phyloP scores from a whole-genome alignment of 106 monocot species.

The Allium fistulosum region DNA sequence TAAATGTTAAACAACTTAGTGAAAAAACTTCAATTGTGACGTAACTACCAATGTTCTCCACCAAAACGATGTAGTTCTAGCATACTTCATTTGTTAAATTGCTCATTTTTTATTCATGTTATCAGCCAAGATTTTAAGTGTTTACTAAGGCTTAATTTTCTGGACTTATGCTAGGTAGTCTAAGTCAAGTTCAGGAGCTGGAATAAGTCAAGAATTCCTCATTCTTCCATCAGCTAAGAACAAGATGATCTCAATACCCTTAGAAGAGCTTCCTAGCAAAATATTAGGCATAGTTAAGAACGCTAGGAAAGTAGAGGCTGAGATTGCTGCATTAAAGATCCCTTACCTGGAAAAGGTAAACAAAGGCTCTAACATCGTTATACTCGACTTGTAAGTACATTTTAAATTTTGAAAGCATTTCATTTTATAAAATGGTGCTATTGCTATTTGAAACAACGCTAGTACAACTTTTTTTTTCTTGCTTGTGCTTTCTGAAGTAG shows the following conservation, averaged over 20 bases:
- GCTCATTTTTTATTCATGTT: too few relatives aligned
- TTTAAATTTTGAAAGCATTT: neutral
- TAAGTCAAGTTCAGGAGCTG: slow-evolving; percentile 73
- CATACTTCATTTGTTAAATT: neutral
- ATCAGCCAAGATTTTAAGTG: too few relatives aligned
- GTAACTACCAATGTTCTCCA: slow-evolving; percentile 26
- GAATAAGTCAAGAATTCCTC: slow-evolving; percentile 71
- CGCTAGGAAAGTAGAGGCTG: slow-evolving; percentile 74
- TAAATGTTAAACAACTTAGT: neutral
- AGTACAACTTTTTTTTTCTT: too few relatives aligned
- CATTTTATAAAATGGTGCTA: too few relatives aligned
- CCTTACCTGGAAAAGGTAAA: slow-evolving; percentile 74
- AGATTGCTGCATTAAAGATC: slow-evolving; percentile 79
- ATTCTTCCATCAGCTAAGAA: slow-evolving; percentile 68
- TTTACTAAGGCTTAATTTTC: neutral
- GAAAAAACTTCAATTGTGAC: slow-evolving; percentile 1
- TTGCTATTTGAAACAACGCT: too few relatives aligned
- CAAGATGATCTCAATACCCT: slow-evolving; percentile 71
- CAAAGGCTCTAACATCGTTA: slow-evolving; percentile 73
- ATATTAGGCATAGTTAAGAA: slow-evolving; percentile 59
- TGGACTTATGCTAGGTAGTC: slow-evolving; percentile 32
- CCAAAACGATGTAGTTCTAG: neutral
- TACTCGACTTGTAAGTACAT: slow-evolving; percentile 74
- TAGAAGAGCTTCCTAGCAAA: slow-evolving; percentile 86
- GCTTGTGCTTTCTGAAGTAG: too few relatives aligned